Evolutionary conservation across 164 flowering plant species (phyloP).

Genomic region (Aristolochia californica): DNA sequence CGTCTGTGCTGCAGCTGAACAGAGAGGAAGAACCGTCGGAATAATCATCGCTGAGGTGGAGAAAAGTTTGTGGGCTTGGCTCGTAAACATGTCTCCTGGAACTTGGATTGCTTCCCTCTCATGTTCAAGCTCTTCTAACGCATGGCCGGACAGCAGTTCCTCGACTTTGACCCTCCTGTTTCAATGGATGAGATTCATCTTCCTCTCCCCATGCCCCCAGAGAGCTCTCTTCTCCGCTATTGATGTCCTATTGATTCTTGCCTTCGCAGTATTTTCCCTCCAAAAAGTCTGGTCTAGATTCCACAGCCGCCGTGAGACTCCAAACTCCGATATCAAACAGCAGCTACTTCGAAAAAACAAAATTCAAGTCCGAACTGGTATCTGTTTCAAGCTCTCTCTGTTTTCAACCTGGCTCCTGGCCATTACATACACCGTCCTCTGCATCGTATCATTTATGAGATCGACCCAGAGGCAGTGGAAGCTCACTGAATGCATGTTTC

Average conservation of each 20-base stretch:
- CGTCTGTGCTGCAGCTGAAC: neutral
- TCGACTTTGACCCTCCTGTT: slow-evolving; percentile 6
- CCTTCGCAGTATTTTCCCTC: slow-evolving; percentile 26
- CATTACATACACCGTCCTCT: slow-evolving; percentile 23
- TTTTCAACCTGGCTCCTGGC: slow-evolving; percentile 34
- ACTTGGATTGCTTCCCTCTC: slow-evolving; percentile 1
- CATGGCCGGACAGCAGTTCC: neutral
- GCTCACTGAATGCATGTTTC: slow-evolving; percentile 38
- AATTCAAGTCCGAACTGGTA: slow-evolving; percentile 16
- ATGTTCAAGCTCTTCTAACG: neutral
- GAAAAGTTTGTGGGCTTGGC: neutral
- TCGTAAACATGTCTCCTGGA: neutral
- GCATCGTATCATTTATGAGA: slow-evolving; percentile 29
- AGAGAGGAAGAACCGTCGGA: neutral
- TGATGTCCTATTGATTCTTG: slow-evolving; percentile 43
- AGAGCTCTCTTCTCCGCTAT: slow-evolving; percentile 41
- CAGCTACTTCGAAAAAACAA: slow-evolving; percentile 24
- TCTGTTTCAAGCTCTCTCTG: slow-evolving; percentile 50
- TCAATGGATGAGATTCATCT: slow-evolving; percentile 63
- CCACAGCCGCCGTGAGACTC: slow-evolving; percentile 4
- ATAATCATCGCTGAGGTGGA: neutral
- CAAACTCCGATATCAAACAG: slow-evolving; percentile 21
- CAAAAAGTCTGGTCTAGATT: slow-evolving; percentile 40
- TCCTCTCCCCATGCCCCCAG: slow-evolving; percentile 87
- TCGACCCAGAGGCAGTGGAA: slow-evolving; percentile 29